Evolutionary conservation across 75 land plant genomes (phyloP).

Genomic region (Chamaecyparis obtusa): DNA sequence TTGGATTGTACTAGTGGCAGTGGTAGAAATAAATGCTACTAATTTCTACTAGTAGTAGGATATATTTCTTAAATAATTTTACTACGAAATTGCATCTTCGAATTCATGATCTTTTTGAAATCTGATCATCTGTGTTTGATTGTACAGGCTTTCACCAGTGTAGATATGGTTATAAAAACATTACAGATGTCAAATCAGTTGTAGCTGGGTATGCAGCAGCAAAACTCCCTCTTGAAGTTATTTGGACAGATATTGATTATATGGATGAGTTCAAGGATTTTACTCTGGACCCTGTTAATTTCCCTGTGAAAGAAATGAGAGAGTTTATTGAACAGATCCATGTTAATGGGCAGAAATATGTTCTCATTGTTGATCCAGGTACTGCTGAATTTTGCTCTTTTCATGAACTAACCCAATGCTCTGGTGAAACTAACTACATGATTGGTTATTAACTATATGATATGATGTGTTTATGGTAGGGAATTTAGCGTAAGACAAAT

Average conservation of each 20-base stretch:
- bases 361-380: constrained; percentile 75
- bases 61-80: neutral
- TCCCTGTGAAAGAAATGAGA: constrained; percentile 48
- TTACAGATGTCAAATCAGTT: constrained; percentile 43
- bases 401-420: neutral
- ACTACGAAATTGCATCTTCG: neutral
- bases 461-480: neutral
- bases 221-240: constrained; percentile 68
- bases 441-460: neutral
- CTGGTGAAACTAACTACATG: neutral
- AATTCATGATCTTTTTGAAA: neutral
- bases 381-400: neutral
- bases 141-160: constrained; percentile 76
- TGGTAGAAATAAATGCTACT: too few relatives aligned
- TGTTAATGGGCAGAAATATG: constrained; percentile 54
- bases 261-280: constrained; percentile 84
- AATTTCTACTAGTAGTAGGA: neutral
- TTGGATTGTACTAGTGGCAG: too few relatives aligned
- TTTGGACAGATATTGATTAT: constrained; percentile 89
- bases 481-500: too few relatives aligned
- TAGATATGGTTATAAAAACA: constrained; percentile 61
- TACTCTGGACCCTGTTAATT: constrained; percentile 73
- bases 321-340: constrained; percentile 62
- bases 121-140: neutral
- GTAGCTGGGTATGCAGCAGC: constrained; percentile 60